Percentiles rank a stretch among this genome's conserved stretches.
Conservation (phyloP, 1,284 basidiomycete species). For the Chiua sp. region DNA sequence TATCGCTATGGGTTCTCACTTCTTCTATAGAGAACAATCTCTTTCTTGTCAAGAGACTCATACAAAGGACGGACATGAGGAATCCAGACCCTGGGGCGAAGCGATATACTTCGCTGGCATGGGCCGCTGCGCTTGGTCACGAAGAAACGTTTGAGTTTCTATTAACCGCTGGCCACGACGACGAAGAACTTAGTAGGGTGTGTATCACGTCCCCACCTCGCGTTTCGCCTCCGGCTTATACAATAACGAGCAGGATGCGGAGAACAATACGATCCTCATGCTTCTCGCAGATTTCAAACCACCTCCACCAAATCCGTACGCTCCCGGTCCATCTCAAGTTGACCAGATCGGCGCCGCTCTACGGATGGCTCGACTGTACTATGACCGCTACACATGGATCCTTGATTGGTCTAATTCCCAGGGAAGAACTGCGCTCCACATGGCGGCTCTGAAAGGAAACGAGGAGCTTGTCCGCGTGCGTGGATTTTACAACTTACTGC, state of each 20-base stretch:
- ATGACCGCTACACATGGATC: constrained; percentile 82
- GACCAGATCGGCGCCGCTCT: constrained; percentile 73
- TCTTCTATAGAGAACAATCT: constrained; percentile 82
- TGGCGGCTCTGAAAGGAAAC: constrained; percentile 88
- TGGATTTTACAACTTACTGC: constrained; percentile 21
- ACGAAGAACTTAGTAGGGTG: constrained; percentile 88
- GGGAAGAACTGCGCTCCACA: constrained; percentile 90
- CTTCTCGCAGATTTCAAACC: constrained; percentile 81
- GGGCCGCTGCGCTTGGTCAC: constrained; percentile 84
- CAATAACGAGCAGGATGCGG: constrained; percentile 66
- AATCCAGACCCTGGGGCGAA: constrained; percentile 81
- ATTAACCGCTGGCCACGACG: constrained; percentile 84
- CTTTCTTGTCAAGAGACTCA: constrained; percentile 83
- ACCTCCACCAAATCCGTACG: constrained; percentile 52
- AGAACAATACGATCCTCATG: constrained; percentile 91
- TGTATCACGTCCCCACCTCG: constrained; percentile 36
- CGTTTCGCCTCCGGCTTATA: constrained; percentile 16
- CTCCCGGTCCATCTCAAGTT: constrained; percentile 51
- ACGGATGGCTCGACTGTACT: constrained; percentile 82
- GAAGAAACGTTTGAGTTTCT: constrained; percentile 92
- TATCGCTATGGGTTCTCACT: constrained; percentile 17
- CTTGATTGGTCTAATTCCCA: constrained; percentile 90
- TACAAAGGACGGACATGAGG: constrained; percentile 83
- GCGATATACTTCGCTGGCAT: constrained; percentile 86
- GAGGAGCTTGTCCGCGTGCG: constrained; percentile 84